These are phyloP conservation scores for Kwoniella mangroviensis DNA, from an alignment of 768 basidiomycete species.

Conservation along the genomic window DNA sequence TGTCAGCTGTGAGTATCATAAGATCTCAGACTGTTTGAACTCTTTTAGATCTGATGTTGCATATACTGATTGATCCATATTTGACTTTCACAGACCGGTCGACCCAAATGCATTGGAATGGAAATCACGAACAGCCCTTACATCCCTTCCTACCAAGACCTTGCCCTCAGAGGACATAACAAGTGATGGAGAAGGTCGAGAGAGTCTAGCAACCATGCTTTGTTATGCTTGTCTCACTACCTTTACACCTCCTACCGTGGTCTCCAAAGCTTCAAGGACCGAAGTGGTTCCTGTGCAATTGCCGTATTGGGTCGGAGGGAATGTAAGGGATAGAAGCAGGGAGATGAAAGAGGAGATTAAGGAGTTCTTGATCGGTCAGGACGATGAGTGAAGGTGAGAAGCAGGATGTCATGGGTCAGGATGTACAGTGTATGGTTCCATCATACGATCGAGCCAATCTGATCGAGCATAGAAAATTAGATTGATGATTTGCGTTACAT, in stretches of 20 bases:
- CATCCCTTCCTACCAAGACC: slow-evolving; percentile 31
- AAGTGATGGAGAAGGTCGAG: neutral
- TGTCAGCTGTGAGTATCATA: slow-evolving; percentile 47
- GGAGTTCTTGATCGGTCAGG: slow-evolving; percentile 43
- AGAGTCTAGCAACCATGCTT: slow-evolving; percentile 36
- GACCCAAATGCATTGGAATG: slow-evolving; percentile 52
- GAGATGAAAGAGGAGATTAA: slow-evolving; percentile 45
- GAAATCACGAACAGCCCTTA: slow-evolving; percentile 54
- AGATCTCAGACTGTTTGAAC: no score
- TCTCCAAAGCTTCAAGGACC: neutral
- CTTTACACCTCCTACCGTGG: slow-evolving; percentile 31
- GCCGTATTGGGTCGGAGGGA: slow-evolving; percentile 42
- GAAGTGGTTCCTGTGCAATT: slow-evolving; percentile 22
- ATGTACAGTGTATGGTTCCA: no score
- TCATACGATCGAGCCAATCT: no score
- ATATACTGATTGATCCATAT: neutral
- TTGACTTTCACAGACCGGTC: slow-evolving; percentile 38
- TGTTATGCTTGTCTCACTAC: slow-evolving; percentile 57
- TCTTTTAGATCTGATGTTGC: no score
- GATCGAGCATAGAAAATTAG: no score
- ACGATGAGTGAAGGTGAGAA: slow-evolving; percentile 2
- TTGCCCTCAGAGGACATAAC: neutral
- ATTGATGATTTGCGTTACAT: no score
- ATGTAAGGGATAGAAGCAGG: slow-evolving; percentile 13
- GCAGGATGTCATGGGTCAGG: neutral